Conservation (phyloP, 805 yeast genomes). For the Zygotorulaspora chibaensis region DNA sequence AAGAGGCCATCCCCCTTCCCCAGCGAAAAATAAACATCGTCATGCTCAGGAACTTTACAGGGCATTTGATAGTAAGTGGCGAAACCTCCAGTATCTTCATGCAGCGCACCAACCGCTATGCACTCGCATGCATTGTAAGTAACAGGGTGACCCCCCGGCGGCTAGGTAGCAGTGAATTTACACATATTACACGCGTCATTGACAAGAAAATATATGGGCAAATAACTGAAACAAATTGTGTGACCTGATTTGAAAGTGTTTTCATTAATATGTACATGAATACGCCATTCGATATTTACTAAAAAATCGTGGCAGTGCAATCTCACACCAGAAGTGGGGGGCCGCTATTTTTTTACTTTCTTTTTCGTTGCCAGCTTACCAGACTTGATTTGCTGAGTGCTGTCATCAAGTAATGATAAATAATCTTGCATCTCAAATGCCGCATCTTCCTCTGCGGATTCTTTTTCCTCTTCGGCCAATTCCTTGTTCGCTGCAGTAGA, state of each 20-base stretch:
- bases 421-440: constrained; percentile 33
- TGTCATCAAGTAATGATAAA: constrained; percentile 30
- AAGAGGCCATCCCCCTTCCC: too few species aligned
- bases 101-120: too few species aligned
- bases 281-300: background rate
- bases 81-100: too few species aligned
- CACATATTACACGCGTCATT: too few species aligned
- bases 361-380: constrained; percentile 33
- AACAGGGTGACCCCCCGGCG: too few species aligned
- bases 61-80: too few species aligned
- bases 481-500: constrained; percentile 1
- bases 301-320: too few species aligned
- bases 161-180: too few species aligned
- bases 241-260: constrained; percentile 4
- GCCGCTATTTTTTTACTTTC: constrained; percentile 25
- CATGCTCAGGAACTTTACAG: too few species aligned
- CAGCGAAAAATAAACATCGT: too few species aligned
- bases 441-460: constrained; percentile 7
- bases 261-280: constrained; percentile 8
- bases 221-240: background rate
- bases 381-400: constrained; percentile 29
- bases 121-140: too few species aligned
- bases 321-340: background rate
- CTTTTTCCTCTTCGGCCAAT: constrained; percentile 1
- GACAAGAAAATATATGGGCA: too few species aligned